These are phyloP conservation scores for Vitis rotundifolia DNA, from an alignment of 164 flowering plant species.

Conservation along the genomic window DNA sequence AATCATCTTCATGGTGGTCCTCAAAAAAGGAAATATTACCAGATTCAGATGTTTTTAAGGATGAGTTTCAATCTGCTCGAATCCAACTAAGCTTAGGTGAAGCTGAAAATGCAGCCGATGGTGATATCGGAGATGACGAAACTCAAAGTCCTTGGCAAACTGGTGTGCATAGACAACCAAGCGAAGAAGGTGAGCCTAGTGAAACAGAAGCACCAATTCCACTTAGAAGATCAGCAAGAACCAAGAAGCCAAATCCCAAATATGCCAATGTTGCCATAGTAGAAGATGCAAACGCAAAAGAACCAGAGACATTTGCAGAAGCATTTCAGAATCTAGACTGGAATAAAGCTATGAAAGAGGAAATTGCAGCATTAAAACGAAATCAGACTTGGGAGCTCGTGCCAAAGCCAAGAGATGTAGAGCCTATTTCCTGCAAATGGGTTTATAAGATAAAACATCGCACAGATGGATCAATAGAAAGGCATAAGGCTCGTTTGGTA, in stretches of 20 bases:
- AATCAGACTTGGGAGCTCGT: slow-evolving; percentile 17
- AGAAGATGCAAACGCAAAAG: neutral
- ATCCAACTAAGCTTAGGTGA: neutral
- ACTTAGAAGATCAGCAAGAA: slow-evolving; percentile 8
- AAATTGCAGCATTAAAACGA: neutral
- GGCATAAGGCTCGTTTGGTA: slow-evolving; percentile 4
- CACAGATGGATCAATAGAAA: slow-evolving; percentile 1
- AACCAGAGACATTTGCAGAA: neutral
- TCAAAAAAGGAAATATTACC: neutral
- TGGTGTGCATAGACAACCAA: slow-evolving; percentile 1
- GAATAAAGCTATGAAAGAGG: slow-evolving; percentile 10
- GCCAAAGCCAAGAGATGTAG: slow-evolving; percentile 1
- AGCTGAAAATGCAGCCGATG: neutral
- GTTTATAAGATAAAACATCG: slow-evolving; percentile 1
- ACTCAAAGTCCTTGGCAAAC: slow-evolving; percentile 10
- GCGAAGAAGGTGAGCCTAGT: too few species aligned
- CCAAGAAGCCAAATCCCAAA: neutral
- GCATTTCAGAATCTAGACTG: neutral
- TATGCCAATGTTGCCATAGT: too few species aligned
- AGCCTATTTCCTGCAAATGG: slow-evolving; percentile 9
- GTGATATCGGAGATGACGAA: neutral
- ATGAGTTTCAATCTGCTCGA: neutral
- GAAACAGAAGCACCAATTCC: neutral
- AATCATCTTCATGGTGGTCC: slow-evolving; percentile 25
- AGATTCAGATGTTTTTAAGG: slow-evolving; percentile 4